Evolutionary conservation across 257 asterid genomes (phyloP).

Genomic region (Solanum habrochaites): DNA sequence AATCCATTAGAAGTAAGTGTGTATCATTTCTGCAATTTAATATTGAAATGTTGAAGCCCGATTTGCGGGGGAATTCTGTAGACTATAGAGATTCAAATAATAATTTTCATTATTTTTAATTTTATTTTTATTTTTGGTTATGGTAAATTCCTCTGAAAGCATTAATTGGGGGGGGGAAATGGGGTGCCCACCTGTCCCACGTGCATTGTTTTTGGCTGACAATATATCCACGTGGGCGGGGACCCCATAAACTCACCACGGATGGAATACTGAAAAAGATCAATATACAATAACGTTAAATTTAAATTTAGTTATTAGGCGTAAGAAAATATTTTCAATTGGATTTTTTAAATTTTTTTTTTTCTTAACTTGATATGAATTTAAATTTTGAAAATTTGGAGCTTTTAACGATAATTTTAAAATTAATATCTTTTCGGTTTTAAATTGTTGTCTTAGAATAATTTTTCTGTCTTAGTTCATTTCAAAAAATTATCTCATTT

Average conservation of each 20-base stretch:
- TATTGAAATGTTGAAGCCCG: background rate
- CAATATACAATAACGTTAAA: too few relatives aligned
- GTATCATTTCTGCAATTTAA: background rate
- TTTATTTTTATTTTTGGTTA: background rate
- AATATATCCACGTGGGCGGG: background rate
- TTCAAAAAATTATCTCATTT: accelerated
- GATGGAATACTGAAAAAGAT: too few relatives aligned
- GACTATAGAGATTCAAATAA: background rate
- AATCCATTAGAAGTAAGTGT: background rate
- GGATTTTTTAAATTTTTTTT: too few relatives aligned
- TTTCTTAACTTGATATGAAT: too few relatives aligned
- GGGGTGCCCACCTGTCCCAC: background rate
- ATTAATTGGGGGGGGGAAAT: background rate
- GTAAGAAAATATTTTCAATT: too few relatives aligned
- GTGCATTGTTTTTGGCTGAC: background rate
- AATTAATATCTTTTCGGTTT: too few relatives aligned
- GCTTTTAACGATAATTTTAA: too few relatives aligned
- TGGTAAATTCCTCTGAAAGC: background rate
- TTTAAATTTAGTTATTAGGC: too few relatives aligned
- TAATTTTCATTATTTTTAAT: background rate
- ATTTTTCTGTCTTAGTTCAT: too few relatives aligned
- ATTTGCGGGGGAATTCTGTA: background rate
- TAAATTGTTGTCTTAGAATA: too few relatives aligned
- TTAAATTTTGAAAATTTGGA: too few relatives aligned
- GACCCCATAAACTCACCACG: too few relatives aligned